These are phyloP conservation scores for Alectoria sarmentosa DNA, from an alignment of 495 filamentous ascomycete species.

Conservation along the genomic window DNA sequence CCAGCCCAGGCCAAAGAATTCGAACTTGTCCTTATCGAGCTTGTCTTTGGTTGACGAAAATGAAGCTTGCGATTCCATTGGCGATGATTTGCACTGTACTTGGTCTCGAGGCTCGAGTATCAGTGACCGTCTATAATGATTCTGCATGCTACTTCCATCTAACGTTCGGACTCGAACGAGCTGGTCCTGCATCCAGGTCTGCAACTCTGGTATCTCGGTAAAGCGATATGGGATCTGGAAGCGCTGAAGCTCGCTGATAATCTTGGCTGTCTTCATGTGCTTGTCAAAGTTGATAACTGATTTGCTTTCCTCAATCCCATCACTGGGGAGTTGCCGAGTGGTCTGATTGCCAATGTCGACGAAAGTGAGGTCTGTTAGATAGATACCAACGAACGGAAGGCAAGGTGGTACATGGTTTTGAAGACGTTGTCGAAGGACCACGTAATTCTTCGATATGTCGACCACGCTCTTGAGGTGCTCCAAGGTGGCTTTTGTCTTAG, in stretches of 20 bases:
- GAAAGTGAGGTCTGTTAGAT: slow-evolving; percentile 71
- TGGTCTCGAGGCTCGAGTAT: slow-evolving; percentile 78
- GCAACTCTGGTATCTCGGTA: slow-evolving; percentile 77
- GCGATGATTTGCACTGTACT: slow-evolving; percentile 19
- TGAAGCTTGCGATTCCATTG: slow-evolving; percentile 16
- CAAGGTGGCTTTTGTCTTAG: slow-evolving; percentile 74
- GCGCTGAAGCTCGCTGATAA: slow-evolving; percentile 91
- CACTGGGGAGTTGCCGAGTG: slow-evolving; percentile 39
- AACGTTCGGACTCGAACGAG: slow-evolving; percentile 72
- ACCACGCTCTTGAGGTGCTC: slow-evolving; percentile 73
- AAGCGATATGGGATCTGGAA: slow-evolving; percentile 96
- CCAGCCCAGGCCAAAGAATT: slow-evolving; percentile 45
- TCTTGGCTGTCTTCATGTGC: slow-evolving; percentile 85
- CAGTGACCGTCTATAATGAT: slow-evolving; percentile 80
- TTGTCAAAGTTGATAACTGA: slow-evolving; percentile 98
- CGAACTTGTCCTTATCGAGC: slow-evolving; percentile 51
- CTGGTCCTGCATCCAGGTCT: slow-evolving; percentile 87
- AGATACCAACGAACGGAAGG: slow-evolving; percentile 94
- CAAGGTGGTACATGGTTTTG: slow-evolving; percentile 88
- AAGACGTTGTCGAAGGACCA: slow-evolving; percentile 78
- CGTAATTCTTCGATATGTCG: slow-evolving; percentile 85
- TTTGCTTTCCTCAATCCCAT: slow-evolving; percentile 47
- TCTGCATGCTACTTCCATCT: slow-evolving; percentile 73
- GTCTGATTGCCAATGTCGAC: slow-evolving; percentile 92
- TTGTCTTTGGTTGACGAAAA: slow-evolving; percentile 39